Percentiles rank a stretch among this genome's conserved stretches.
Evolutionary conservation across 805 yeast species (phyloP).

Genomic region (Phaffomyces opuntiae): DNA sequence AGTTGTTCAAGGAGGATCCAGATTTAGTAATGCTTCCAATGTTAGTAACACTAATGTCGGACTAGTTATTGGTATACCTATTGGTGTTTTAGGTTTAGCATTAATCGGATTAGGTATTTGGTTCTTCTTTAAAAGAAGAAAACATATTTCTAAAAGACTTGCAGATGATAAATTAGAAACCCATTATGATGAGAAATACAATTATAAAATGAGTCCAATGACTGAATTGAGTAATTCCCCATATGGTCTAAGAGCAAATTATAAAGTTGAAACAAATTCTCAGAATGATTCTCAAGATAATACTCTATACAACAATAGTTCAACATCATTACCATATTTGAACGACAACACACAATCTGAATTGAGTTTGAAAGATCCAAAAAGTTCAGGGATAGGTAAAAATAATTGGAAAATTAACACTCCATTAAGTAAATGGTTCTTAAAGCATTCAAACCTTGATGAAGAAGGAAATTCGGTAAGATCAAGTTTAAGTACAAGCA

Average conservation of each 20-base stretch:
- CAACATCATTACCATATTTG: neutral
- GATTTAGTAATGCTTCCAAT: neutral
- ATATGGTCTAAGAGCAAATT: neutral
- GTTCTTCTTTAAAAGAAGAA: slow-evolving; percentile 12
- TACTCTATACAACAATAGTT: neutral
- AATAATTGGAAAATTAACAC: slow-evolving; percentile 20
- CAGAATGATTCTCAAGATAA: neutral
- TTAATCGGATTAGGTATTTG: slow-evolving; percentile 9
- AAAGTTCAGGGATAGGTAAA: slow-evolving; percentile 1
- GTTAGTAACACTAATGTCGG: slow-evolving; percentile 11
- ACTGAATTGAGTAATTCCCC: neutral
- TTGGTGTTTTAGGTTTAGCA: slow-evolving; percentile 16
- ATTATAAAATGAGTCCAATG: slow-evolving; percentile 14
- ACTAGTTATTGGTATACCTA: slow-evolving; percentile 21
- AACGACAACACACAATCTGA: slow-evolving; percentile 7
- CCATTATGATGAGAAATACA: slow-evolving; percentile 20
- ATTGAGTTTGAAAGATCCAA: slow-evolving; percentile 16
- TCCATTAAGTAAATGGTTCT: slow-evolving; percentile 24
- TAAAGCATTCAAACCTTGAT: slow-evolving; percentile 11
- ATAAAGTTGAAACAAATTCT: neutral
- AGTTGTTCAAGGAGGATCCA: neutral
- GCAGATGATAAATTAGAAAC: slow-evolving; percentile 9
- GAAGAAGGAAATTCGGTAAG: slow-evolving; percentile 4
- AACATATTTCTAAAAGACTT: neutral
- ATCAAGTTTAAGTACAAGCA: slow-evolving; percentile 17